These are phyloP conservation scores for Sphaerulina musiva DNA, from an alignment of 2,329 filamentous ascomycete species.

Conservation along the genomic window DNA sequence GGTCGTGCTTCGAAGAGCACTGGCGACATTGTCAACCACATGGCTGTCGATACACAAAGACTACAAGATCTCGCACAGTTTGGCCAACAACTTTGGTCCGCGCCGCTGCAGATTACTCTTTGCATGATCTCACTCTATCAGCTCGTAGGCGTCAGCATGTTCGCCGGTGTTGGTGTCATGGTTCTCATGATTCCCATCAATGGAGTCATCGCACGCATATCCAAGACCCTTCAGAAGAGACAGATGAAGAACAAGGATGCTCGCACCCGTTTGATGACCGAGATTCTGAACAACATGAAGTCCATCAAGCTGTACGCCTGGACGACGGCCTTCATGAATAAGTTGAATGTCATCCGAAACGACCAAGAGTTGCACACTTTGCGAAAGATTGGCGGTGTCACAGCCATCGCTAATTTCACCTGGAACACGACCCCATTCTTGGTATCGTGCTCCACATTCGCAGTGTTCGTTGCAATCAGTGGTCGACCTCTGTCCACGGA, in stretches of 20 bases:
- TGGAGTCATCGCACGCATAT: constrained; percentile 80
- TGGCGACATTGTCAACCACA: constrained; percentile 97
- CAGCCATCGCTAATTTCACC: constrained; percentile 92
- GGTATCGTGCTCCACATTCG: constrained; percentile 93
- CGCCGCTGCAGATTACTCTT: constrained; percentile 89
- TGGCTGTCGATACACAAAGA: constrained; percentile 96
- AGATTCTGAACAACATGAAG: constrained; percentile 99
- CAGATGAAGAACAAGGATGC: constrained; percentile 99
- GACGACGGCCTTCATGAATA: constrained; percentile 95
- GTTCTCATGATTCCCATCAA: constrained; percentile 96
- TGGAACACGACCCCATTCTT: constrained; percentile 97
- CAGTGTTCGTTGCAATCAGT: constrained; percentile 82
- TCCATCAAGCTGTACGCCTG: constrained; percentile 97
- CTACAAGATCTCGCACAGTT: constrained; percentile 93
- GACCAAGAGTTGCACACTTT: constrained; percentile 92
- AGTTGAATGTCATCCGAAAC: constrained; percentile 91
- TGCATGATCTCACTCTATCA: constrained; percentile 96
- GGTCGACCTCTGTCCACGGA: constrained; percentile 80
- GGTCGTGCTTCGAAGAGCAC: constrained; percentile 83
- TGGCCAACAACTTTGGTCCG: constrained; percentile 91
- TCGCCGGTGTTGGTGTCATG: constrained; percentile 92
- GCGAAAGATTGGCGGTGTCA: constrained; percentile 88
- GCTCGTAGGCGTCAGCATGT: constrained; percentile 89
- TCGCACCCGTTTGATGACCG: constrained; percentile 85
- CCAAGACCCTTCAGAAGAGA: constrained; percentile 88